Conservation (phyloP, 768 basidiomycete species). For the Hericium erinaceus region DNA sequence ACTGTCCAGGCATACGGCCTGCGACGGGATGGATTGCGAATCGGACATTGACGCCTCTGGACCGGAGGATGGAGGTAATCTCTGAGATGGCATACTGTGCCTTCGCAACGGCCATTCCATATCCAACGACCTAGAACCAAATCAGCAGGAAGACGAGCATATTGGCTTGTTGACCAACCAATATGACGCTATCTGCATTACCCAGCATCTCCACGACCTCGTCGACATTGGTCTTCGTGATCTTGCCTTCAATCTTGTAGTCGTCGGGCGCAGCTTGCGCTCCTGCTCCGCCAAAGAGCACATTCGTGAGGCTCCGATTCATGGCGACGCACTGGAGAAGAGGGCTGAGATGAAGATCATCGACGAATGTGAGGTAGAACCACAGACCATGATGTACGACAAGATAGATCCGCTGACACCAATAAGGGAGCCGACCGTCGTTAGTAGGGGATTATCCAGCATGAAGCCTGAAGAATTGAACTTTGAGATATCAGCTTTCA, state of each 20-base stretch:
- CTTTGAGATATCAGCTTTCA: neutral
- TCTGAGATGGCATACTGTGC: slow-evolving; percentile 73
- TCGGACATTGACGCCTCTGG: slow-evolving; percentile 71
- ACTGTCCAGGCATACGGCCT: slow-evolving; percentile 89
- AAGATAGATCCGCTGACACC: slow-evolving; percentile 88
- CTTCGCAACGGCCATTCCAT: slow-evolving; percentile 90
- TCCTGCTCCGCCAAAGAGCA: slow-evolving; percentile 80
- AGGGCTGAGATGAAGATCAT: neutral
- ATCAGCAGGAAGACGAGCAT: neutral
- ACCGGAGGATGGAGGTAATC: slow-evolving; percentile 61
- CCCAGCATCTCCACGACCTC: slow-evolving; percentile 71
- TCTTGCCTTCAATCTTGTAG: slow-evolving; percentile 75
- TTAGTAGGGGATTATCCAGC: slow-evolving; percentile 78
- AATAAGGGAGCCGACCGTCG: slow-evolving; percentile 78
- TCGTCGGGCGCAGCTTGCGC: slow-evolving; percentile 39
- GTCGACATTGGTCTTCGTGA: slow-evolving; percentile 70
- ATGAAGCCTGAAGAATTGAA: slow-evolving; percentile 52
- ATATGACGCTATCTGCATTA: slow-evolving; percentile 77
- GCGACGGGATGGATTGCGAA: slow-evolving; percentile 89
- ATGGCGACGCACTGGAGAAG: slow-evolving; percentile 72
- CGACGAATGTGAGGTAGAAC: neutral
- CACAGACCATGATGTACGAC: slow-evolving; percentile 81
- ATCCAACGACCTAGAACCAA: slow-evolving; percentile 58
- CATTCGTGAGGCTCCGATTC: slow-evolving; percentile 81
- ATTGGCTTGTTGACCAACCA: slow-evolving; percentile 31